Conservation (phyloP, 2,329 filamentous ascomycete genomes). For the Colletotrichum sp. region DNA sequence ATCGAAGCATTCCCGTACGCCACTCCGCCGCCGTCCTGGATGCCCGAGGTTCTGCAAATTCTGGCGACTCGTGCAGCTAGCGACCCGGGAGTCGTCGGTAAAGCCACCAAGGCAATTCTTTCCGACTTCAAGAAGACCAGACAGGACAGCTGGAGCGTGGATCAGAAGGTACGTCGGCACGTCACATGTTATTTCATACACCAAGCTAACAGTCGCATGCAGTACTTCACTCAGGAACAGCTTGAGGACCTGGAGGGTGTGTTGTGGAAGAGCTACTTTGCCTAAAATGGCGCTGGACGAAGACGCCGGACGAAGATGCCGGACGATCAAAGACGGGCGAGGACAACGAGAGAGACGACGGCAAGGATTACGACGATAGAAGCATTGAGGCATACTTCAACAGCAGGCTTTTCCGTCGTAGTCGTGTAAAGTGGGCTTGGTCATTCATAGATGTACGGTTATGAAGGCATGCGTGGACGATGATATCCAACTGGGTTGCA, state of each 20-base stretch:
- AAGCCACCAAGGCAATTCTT: conserved; percentile 91
- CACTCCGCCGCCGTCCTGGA: conserved; percentile 89
- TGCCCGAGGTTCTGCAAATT: conserved; percentile 89
- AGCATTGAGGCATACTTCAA: background rate
- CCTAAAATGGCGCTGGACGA: conserved; percentile 49
- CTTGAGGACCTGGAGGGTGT: conserved; percentile 95
- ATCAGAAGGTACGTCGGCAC: conserved; percentile 81
- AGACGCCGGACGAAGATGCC: too few species aligned
- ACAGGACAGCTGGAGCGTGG: conserved; percentile 97
- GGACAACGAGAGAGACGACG: background rate
- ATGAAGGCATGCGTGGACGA: background rate
- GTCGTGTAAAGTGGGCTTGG: background rate
- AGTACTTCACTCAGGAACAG: conserved; percentile 90
- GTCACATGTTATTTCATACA: conserved; percentile 29
- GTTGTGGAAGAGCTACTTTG: conserved; percentile 99
- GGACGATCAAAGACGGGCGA: background rate
- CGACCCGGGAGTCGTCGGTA: conserved; percentile 91
- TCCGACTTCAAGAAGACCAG: conserved; percentile 99
- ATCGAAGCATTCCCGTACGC: conserved; percentile 97
- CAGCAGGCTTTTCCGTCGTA: background rate
- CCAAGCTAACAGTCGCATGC: conserved; percentile 23
- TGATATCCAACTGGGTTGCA: conserved; percentile 11
- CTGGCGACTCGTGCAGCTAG: conserved; percentile 85
- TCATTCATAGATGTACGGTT: background rate
- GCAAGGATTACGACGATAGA: background rate